Evolutionary conservation across 2,329 filamentous ascomycete species (phyloP), one percentile per base, ranked within the genome.

Genomic region (Triangularia setosa): DNA sequence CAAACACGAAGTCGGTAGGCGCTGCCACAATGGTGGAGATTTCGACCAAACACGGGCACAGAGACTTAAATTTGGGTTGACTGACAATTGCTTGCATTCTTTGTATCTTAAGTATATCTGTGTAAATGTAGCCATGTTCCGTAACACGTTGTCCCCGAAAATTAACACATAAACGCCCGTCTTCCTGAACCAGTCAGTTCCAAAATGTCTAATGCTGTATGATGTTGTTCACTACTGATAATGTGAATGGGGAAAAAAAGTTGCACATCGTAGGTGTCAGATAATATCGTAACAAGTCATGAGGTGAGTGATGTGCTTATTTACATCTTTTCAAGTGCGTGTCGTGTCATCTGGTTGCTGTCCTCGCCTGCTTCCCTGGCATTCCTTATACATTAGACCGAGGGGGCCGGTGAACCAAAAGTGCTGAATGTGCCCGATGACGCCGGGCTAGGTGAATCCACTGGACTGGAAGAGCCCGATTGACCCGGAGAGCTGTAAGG

Each of bases 11-110:
- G 7, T 12, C 33, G n/a, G 3, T n/a, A 16, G 33, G 33, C 16
- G 5, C 33, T n/a, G n/a, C n/a, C 12, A 5, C 33, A n/a, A n/a
- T 14, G 33, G 4, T 14, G 4, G 4, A n/a, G 16, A 40, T n/a
- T n/a, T 14, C 4, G 33, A n/a, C 12, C 12, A 40, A 40, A 40
- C 33, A 40, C 33, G 16, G n/a, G n/a, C n/a, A n/a, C n/a, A n/a
- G n/a, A n/a, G n/a, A n/a, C 33, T 7, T 4, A 48, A 48, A 48
- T 11, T 6, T 33, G 23, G 16, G 25, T 7, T 35, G 9, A 61
- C 64, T 65, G 59, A 68, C 69, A 70, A 70, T 70, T 70, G 69
- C 69, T 70, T 70, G 69, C 67, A 68, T 65, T 69, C 69, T 60
- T 52, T 60, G 35, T 65, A 48, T 68, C 64, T n/a, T 69, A 67